Conservation (phyloP, 1,284 basidiomycete genomes). For the Entoloma clypeatum region DNA sequence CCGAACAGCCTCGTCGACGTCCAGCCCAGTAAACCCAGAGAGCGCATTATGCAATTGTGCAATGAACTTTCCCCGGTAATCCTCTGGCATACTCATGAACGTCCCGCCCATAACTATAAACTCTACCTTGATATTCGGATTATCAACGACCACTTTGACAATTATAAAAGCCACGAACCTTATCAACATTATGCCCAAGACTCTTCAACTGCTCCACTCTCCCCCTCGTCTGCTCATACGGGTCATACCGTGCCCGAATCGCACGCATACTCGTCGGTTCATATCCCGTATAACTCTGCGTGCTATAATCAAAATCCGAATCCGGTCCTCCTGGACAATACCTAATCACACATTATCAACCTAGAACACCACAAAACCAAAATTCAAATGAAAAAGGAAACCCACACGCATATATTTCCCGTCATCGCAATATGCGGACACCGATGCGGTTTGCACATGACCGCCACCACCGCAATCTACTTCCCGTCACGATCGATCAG, state of each 20-base stretch:
- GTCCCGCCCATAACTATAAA: slow-evolving; percentile 99
- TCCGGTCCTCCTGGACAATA: slow-evolving; percentile 99
- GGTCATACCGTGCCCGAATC: slow-evolving; percentile 96
- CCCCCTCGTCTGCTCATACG: slow-evolving; percentile 95
- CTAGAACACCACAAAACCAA: not conserved
- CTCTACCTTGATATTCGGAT: slow-evolving; percentile 63
- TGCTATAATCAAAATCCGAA: slow-evolving; percentile 99
- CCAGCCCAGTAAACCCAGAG: slow-evolving; percentile 89
- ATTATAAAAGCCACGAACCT: slow-evolving; percentile 47
- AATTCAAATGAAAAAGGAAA: slow-evolving; percentile 12
- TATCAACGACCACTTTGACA: not conserved
- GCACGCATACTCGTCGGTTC: slow-evolving; percentile 99
- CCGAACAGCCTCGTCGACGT: slow-evolving; percentile 97
- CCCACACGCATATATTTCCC: slow-evolving; percentile 98
- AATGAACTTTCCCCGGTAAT: slow-evolving; percentile 91
- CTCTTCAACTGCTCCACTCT: slow-evolving; percentile 94
- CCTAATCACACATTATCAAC: slow-evolving; percentile 37
- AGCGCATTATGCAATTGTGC: slow-evolving; percentile 97
- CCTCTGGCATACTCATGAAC: slow-evolving; percentile 99
- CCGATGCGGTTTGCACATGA: slow-evolving; percentile 99
- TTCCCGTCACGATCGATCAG: not conserved
- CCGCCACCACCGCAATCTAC: slow-evolving; percentile 96
- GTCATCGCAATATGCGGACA: slow-evolving; percentile 99
- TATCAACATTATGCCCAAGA: slow-evolving; percentile 96
- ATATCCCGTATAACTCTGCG: slow-evolving; percentile 96